Evolutionary conservation across 305 asterid species (phyloP), one percentile per base, ranked within the genome.

Genomic region (Caryopteris hybrid): DNA sequence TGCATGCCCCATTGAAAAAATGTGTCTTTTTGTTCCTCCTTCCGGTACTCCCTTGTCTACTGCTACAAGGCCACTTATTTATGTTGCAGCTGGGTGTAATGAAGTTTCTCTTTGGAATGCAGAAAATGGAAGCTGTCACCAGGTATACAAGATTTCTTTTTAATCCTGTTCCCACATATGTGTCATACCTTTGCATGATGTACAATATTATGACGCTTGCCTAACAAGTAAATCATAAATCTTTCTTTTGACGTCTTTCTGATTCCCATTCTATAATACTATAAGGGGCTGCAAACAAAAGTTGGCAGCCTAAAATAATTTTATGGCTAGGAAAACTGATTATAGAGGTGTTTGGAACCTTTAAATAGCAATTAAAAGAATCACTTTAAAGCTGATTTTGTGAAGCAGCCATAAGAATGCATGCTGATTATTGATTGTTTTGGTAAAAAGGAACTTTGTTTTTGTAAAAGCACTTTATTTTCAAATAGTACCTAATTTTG

Each of bases 21-120:
- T 89, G 95, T 89, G 97, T 75, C 96, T 89, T 61, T 95, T 89
- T 81, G 85, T 88, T 79, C 96, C 98, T 78, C 96, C 98, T 68
- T 70, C 94, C 48, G 80, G 86, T 70, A 83, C 96, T 33, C 88
- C 98, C 66, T 85, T 87, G 76, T 85, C 98, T 9, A 80, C 80
- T 64, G 83, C 95, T 54, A 86, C 97, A 52, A 91, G 98, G 81
- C 99, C 99, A 25, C 95, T 89, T 73, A 83, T 91, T 46, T 91
- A 95, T 83, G 98, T 86, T 61, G 99, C 99, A 39, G 99, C 99
- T 57, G 98, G 99, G 53, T 85, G 92, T 71, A 92, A 91, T 76
- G 97, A 95, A 79, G 95, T 91, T 68, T 91, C 98, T 72, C 99
- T 95, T 55, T 91, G 98, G 99, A 88, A 92, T 82, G 96, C 98